Evolutionary conservation across 163 green algal species (phyloP), one percentile per base, ranked within the genome.

Genomic region (Prototheca stagnorum): DNA sequence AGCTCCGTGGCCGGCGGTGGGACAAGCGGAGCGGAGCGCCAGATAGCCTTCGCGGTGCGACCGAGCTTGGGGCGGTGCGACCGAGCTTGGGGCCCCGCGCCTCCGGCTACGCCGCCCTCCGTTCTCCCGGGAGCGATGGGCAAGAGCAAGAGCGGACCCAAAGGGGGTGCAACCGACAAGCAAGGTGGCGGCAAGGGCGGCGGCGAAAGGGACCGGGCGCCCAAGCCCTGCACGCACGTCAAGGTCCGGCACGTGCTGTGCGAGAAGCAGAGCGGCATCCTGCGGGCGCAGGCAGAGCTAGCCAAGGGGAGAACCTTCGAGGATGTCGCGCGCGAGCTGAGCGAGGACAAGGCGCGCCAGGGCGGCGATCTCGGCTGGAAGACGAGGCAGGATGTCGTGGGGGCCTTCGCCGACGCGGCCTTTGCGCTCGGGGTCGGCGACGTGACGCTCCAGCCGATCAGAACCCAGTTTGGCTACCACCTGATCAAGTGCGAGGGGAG

Each of bases 321-420:
- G 5, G 25, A 48, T 35, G 62, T 61, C 5, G 65, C 65, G 12
- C 12, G 6, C 1, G 20, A 53, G 5, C 57, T 60, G 20, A 61
- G 44, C 11, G 65, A 74, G 40, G 65, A 74, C 39, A 66, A 66
- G 35, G 65, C 65, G 7, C 37, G 65, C 11, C 62, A 68, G 28
- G 65, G 65, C 7, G 65, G 65, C 6, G 65, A 67, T 47, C 54
- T 74, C 5, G 60, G 65, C 31, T 74, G 65, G 65, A 70, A 74
- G 35, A 41, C 50, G 0, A 33, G 51, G 3, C 56, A 62, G 9
- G 62, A 71, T 36, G 48, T 71, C 1, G 65, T 70, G 7, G 56
- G 43, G 5, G 51, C 47, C 3, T 74, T 74, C 63, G 65, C 65
- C 39, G 60, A 65, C 5, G 65, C 60, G 15, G 65, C 65, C 9